Evolutionary conservation across 345 rosid genomes (phyloP), one percentile per base, ranked within the genome.

Genomic region (Excoecaria agallocha): DNA sequence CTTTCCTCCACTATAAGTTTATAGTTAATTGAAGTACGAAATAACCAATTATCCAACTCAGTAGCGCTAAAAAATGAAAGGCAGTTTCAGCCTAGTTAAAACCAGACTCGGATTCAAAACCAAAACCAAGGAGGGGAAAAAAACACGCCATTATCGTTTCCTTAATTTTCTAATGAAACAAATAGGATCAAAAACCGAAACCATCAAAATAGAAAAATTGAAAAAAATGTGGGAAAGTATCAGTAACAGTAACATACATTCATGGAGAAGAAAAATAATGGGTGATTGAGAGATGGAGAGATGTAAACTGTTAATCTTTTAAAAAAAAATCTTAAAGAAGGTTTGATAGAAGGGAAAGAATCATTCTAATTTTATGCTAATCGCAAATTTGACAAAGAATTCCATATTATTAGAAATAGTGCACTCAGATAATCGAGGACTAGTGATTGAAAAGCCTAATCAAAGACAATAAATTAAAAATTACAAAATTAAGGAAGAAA

Each of bases 271-370:
- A 71, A 43, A 67, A 46, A 11, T 45, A 20, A 20, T 45, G 11
- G 12, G 25, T 65, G 30, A 20, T 8, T n/a, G 69, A 65, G 37
- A 30, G 48, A 43, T 24, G 17, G 48, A 20, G 1, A 50, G 12
- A 50, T 8, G 16, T 46, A 37, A 30, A 68, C 15, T 38, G 49
- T 49, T 49, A 41, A 3, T n/a, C n/a, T n/a, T 1, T 43, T 43
- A 5, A 43, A 41, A 56, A 70, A 38, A 60, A 70, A 51, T 63
- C 56, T 70, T 70, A 57, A 56, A 70, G 22, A 57, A 57, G 54
- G 63, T 39, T 39, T 54, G 62, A 69, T 54, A 1, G 54, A 71
- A 71, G 9, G 56, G 43, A 58, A 71, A 71, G 74, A 3, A 43
- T 5, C 16, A 16, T 71, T 45, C 20, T 43, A n/a, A n/a, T n/a